Evolutionary conservation across 2,329 filamentous ascomycete species (phyloP).

Genomic region (Trichoderma polysporum): DNA sequence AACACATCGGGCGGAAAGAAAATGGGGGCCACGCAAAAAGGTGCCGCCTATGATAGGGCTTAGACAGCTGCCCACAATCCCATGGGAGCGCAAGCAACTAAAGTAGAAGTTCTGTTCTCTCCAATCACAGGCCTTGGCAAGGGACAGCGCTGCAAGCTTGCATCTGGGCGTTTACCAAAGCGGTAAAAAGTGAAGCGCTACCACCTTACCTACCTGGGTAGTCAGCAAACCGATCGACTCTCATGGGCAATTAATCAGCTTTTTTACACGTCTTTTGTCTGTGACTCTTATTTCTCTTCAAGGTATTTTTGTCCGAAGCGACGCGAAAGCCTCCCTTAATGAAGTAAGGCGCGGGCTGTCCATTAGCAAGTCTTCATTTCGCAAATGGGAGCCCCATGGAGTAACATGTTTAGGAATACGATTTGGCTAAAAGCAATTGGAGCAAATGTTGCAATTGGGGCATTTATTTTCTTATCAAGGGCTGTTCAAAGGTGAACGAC

Average conservation of each 20-base stretch:
- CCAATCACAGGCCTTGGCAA: neutral
- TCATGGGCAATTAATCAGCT: neutral
- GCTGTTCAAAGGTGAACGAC: neutral
- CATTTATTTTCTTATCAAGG: too few species aligned
- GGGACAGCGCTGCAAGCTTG: too few species aligned
- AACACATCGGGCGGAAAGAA: too few species aligned
- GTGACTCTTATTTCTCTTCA: neutral
- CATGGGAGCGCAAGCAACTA: neutral
- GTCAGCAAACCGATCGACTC: neutral
- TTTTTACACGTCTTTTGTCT: neutral
- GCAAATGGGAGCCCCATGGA: neutral
- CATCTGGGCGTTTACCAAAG: neutral
- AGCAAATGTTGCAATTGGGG: too few species aligned
- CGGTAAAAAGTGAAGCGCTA: neutral
- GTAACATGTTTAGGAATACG: neutral
- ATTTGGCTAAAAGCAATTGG: neutral
- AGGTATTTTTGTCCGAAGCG: neutral
- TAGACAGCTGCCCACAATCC: neutral
- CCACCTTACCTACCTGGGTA: too few species aligned
- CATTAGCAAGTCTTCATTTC: neutral
- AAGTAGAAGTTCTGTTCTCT: neutral
- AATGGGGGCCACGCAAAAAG: neutral
- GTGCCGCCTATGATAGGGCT: constrained; percentile 2
- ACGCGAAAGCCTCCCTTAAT: neutral
- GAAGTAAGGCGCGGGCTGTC: neutral